These are phyloP conservation scores for Lipomyces spencermartinsiae DNA, from an alignment of 805 yeast genomes.

Conservation along the genomic window DNA sequence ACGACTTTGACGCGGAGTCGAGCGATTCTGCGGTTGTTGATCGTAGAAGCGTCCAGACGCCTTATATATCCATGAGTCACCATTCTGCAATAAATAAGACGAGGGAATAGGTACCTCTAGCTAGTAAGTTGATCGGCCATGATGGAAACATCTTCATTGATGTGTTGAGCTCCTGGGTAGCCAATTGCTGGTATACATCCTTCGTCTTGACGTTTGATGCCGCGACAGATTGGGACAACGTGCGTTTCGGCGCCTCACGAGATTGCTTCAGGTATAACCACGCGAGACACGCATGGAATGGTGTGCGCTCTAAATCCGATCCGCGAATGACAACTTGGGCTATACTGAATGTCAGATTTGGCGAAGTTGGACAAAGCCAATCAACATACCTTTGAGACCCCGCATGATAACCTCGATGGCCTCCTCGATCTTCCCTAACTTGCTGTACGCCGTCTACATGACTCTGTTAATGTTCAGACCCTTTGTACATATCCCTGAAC, in stretches of 20 bases:
- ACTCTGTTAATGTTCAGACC: neutral
- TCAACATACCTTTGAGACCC: constrained; percentile 55
- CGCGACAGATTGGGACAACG: constrained; percentile 10
- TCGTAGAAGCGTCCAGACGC: constrained; percentile 58
- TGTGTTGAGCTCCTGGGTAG: constrained; percentile 53
- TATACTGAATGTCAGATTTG: neutral
- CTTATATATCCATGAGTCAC: constrained; percentile 7
- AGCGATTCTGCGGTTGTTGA: constrained; percentile 58
- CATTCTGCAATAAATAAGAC: neutral
- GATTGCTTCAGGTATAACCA: constrained; percentile 63
- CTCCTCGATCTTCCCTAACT: constrained; percentile 62
- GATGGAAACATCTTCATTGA: constrained; percentile 57
- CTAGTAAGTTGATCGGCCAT: constrained; percentile 60
- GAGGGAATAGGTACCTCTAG: constrained; percentile 53
- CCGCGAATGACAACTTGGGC: constrained; percentile 36
- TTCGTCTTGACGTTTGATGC: constrained; percentile 38
- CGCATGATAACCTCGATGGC: constrained; percentile 67
- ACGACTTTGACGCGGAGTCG: constrained; percentile 73
- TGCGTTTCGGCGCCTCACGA: constrained; percentile 43
- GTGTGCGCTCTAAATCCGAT: constrained; percentile 53
- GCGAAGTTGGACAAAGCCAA: neutral
- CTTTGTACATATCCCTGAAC: constrained; percentile 5
- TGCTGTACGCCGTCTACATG: constrained; percentile 66
- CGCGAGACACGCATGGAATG: constrained; percentile 66
- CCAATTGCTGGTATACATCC: constrained; percentile 48